These are phyloP conservation scores for Cladophialophora psammophila DNA, from an alignment of 2,329 filamentous ascomycete species.

Conservation along the genomic window DNA sequence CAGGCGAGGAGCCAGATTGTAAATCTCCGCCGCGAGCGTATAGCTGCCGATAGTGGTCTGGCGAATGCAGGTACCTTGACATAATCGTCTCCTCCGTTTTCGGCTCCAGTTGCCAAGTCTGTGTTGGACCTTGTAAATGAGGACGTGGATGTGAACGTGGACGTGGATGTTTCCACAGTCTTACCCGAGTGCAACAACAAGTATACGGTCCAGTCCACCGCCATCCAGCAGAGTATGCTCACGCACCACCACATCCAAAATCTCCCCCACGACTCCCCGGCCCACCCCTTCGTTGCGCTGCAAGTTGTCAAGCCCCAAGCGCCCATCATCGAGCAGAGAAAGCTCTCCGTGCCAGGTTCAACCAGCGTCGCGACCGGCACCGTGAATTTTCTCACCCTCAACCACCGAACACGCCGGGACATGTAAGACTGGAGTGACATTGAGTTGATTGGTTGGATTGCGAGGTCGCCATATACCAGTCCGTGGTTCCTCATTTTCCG, in stretches of 20 bases:
- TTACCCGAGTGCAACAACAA: conserved; percentile 74
- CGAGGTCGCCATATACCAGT: conserved; percentile 83
- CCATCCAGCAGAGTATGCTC: conserved; percentile 74
- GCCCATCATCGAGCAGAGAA: conserved; percentile 82
- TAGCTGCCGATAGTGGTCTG: conserved; percentile 43
- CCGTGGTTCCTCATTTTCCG: conserved; percentile 72
- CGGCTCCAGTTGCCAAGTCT: not conserved
- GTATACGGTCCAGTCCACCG: conserved; percentile 77
- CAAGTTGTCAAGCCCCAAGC: conserved; percentile 80
- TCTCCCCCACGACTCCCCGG: conserved; percentile 71
- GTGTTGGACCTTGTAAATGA: not conserved
- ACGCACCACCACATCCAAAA: conserved; percentile 71
- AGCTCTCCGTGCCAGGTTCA: conserved; percentile 88
- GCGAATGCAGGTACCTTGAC: conserved; percentile 78
- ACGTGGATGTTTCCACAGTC: conserved; percentile 63
- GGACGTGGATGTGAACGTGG: not conserved
- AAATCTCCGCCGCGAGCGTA: conserved; percentile 59
- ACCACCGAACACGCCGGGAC: conserved; percentile 83
- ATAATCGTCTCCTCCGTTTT: not conserved
- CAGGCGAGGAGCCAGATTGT: conserved; percentile 79
- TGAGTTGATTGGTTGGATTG: conserved; percentile 84
- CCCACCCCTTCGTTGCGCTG: conserved; percentile 57
- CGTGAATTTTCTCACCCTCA: conserved; percentile 92
- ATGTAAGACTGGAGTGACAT: conserved; percentile 81
- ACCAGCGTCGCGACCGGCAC: conserved; percentile 87